Conservation (phyloP, 495 filamentous ascomycete genomes). For the Podospora bellae-mahoneyi region DNA sequence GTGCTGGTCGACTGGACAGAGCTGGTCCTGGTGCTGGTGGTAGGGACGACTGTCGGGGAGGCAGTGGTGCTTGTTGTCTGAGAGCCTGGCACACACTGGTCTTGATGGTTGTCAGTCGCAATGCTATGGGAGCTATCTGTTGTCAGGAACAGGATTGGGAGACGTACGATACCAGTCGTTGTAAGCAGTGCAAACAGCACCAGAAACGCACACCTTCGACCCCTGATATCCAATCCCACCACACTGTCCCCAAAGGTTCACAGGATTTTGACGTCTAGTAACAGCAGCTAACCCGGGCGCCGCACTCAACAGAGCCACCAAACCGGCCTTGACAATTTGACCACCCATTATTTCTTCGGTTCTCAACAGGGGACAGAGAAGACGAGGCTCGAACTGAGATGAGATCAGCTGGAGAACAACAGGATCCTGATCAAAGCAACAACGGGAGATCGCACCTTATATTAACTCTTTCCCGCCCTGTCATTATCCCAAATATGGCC, state of each 20-base stretch:
- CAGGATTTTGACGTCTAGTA: not conserved
- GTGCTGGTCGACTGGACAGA: conserved; percentile 6
- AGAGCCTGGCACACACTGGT: conserved; percentile 22
- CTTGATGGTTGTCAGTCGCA: conserved; percentile 11
- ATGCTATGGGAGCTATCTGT: not conserved
- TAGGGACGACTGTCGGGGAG: not conserved
- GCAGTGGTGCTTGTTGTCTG: conserved; percentile 2
- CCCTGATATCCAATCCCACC: conserved; percentile 24
- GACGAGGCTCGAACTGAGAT: conserved; percentile 2
- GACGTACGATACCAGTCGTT: conserved; percentile 27
- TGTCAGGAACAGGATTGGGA: not conserved
- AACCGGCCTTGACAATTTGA: conserved; percentile 5
- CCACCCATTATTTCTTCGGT: conserved; percentile 9
- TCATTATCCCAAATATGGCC: not conserved
- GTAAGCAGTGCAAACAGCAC: conserved; percentile 18
- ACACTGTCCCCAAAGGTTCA: conserved; percentile 19
- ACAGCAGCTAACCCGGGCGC: conserved; percentile 9
- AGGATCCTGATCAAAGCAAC: conserved; percentile 1
- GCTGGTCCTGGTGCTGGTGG: not conserved
- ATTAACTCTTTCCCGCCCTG: not conserved
- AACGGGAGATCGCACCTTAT: not conserved
- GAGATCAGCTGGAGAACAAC: not conserved
- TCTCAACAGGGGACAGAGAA: not conserved
- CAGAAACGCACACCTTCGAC: conserved; percentile 16
- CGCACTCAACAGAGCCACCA: conserved; percentile 18